Evolutionary conservation across 805 yeast species (phyloP).

Genomic region (Saccharomyces cerevisiae): DNA sequence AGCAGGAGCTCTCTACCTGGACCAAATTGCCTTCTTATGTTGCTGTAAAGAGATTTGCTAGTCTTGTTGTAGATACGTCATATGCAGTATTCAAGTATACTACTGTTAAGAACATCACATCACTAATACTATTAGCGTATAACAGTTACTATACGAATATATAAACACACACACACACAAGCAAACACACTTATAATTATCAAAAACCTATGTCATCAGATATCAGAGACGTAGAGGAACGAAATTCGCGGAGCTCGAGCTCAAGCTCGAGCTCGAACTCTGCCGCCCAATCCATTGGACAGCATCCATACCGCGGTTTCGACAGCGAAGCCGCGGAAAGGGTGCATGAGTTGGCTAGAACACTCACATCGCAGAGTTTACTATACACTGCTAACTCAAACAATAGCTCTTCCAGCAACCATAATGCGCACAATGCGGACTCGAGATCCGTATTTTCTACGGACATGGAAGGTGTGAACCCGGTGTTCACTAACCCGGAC

Average conservation of each 20-base stretch:
- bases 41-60: not conserved
- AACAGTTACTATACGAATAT: not conserved
- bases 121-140: not conserved
- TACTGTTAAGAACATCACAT: not conserved
- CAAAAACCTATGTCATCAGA: not conserved
- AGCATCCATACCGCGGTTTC: constrained; percentile 31
- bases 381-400: not conserved
- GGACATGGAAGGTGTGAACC: constrained; percentile 18
- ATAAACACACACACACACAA: too few species aligned
- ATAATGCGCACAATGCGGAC: not conserved
- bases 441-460: constrained; percentile 13
- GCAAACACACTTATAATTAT: not conserved
- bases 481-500: constrained; percentile 13
- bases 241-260: not conserved
- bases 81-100: not conserved
- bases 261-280: not conserved
- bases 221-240: not conserved
- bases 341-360: constrained; percentile 36
- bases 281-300: constrained; percentile 1
- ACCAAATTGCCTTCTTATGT: not conserved
- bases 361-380: constrained; percentile 20
- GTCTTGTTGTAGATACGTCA: not conserved
- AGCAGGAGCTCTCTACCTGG: not conserved
- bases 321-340: constrained; percentile 28
- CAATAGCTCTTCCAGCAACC: not conserved